Base-by-base conservation (phyloP, 495 filamentous ascomycete species). In the Penicilliopsis zonata region DNA sequence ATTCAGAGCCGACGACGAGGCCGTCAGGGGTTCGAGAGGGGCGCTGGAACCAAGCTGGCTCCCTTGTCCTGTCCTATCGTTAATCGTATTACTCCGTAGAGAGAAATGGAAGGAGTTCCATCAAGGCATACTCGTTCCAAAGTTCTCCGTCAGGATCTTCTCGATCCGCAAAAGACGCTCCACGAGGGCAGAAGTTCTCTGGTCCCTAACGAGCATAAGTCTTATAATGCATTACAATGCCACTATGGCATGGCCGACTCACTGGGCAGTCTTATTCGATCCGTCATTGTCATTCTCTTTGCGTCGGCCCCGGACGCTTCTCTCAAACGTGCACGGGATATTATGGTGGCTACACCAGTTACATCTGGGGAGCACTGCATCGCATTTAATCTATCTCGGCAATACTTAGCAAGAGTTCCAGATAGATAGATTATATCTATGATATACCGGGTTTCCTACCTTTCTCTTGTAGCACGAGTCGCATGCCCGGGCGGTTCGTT, bases 341-440 rank as follows among this genome's bases (percentile, higher is more conserved):
- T 59, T 48, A 38, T 71, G 67, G 40, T 70, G 64, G 31, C 51
- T 55, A 34, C 67, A 71, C 67, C 67, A 71, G 43, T 71, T 63
- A 50, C 67, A 71, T 30, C 53, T 36, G 3, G 56, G 55, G 2
- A 47, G 24, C 5, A 47, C 57, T 8, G 47, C 51, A 35, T 71
- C 67, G 35, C 67, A 71, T 59, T 67, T 66, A 31, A 71, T 71
- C 65, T 71, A 31, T 10, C 3, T 23, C 13, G 15, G 30, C 13
- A 19, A 13, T n/a, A 31, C 16, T 23, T 6, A 10, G 21, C 21
- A 23, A 23, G 6, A 15, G 2, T 0, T 9, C 5, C 15, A 31
- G 10, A 30, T 34, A 18, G 24, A 31, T 15, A 36, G 22, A 5
- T 14, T 23, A 26, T 14, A 14, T 10, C 13, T 26, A 23, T 23